A percentile compares a stretch with the other conserved stretches of the same genome.
These are phyloP conservation scores for Xylaria sp. DNA, from an alignment of 2,329 filamentous ascomycete species.

Conservation along the genomic window DNA sequence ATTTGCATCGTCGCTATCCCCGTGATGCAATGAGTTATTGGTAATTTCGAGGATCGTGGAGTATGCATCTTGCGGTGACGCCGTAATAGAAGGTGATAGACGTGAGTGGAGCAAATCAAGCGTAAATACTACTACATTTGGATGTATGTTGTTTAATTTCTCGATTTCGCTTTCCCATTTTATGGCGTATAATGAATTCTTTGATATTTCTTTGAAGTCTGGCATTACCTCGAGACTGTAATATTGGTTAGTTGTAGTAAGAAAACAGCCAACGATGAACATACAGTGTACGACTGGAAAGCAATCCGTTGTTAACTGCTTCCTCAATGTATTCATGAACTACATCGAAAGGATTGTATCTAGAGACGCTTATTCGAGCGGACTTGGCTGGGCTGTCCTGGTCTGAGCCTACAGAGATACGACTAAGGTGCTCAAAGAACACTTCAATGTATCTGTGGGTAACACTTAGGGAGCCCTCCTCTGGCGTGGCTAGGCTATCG, in stretches of 20 bases:
- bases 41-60: slow-evolving; percentile 36
- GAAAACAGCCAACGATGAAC: slow-evolving; percentile 9
- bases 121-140: slow-evolving; percentile 37
- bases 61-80: slow-evolving; percentile 42
- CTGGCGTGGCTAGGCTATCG: slow-evolving; percentile 36
- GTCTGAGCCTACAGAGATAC: neutral
- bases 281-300: slow-evolving; percentile 45
- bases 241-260: slow-evolving; percentile 31
- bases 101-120: slow-evolving; percentile 37
- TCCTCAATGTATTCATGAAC: slow-evolving; percentile 38
- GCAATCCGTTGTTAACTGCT: slow-evolving; percentile 32
- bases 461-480: slow-evolving; percentile 4
- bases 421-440: slow-evolving; percentile 42
- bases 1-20: slow-evolving; percentile 20
- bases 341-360: slow-evolving; percentile 40
- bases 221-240: slow-evolving; percentile 44
- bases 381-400: slow-evolving; percentile 15
- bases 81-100: slow-evolving; percentile 24
- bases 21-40: slow-evolving; percentile 16
- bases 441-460: slow-evolving; percentile 37
- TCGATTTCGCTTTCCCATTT: slow-evolving; percentile 47
- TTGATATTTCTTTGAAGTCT: slow-evolving; percentile 31
- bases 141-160: slow-evolving; percentile 40
- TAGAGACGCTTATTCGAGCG: slow-evolving; percentile 16
- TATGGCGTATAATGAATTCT: slow-evolving; percentile 31